These are phyloP conservation scores for Mortierella sp. DNA, from an alignment of 371 early-diverging fungal species.

Conservation along the genomic window DNA sequence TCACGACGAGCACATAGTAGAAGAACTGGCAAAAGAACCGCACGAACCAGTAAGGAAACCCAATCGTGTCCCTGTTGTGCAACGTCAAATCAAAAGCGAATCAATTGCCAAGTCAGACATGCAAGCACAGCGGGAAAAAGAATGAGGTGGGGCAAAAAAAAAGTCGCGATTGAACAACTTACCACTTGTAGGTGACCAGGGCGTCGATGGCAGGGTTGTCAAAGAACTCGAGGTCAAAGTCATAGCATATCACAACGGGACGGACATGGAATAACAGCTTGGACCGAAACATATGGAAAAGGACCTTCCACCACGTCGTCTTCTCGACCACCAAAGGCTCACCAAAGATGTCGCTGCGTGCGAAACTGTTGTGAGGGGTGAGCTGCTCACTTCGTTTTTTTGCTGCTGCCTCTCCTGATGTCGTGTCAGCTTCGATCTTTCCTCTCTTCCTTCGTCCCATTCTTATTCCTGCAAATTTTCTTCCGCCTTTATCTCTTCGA, in stretches of 20 bases:
- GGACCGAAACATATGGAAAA: background rate
- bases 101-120: no score
- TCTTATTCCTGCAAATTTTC: no score
- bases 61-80: constrained; percentile 16
- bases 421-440: no score
- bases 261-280: background rate
- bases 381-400: background rate
- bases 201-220: constrained; percentile 20
- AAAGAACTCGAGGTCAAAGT: constrained; percentile 3
- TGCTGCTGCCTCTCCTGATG: no score
- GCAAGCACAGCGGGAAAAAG: background rate
- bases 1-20: background rate
- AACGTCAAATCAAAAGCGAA: no score
- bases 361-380: background rate
- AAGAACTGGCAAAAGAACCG: constrained; percentile 4
- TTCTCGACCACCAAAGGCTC: background rate
- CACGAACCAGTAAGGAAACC: background rate
- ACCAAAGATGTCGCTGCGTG: background rate
- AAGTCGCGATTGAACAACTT: background rate
- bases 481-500: background rate
- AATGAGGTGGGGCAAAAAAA: background rate
- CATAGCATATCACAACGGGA: background rate
- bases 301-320: background rate
- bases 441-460: no score
- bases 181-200: constrained; percentile 24